Percentiles rank a stretch among this genome's conserved stretches.
Conservation (phyloP, 2,329 filamentous ascomycete species). For the Tolypocladium amazonense region DNA sequence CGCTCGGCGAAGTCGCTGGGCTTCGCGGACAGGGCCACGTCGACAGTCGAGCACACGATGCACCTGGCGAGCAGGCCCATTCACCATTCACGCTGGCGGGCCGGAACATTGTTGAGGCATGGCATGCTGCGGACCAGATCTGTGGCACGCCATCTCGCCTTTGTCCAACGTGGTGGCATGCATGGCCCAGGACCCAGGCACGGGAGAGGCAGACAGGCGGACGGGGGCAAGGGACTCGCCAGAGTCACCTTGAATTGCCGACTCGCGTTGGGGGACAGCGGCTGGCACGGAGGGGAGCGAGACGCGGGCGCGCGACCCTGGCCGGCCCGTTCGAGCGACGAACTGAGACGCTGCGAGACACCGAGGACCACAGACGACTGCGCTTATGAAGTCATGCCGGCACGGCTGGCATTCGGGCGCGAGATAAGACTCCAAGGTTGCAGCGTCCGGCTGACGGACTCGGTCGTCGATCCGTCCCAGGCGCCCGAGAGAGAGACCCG, state of each 20-base stretch:
- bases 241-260: conserved; percentile 4
- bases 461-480: too few species aligned
- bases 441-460: too few species aligned
- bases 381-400: background rate
- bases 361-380: conserved; percentile 5
- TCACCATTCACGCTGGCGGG: conserved; percentile 3
- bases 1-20: conserved; percentile 1
- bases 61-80: background rate
- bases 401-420: background rate
- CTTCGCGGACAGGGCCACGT: conserved; percentile 1
- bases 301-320: conserved; percentile 1
- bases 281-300: conserved; percentile 6
- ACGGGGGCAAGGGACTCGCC: background rate
- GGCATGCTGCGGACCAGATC: conserved; percentile 23
- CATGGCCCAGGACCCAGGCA: conserved; percentile 1
- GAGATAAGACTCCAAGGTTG: background rate
- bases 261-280: background rate
- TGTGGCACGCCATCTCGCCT: conserved; percentile 29
- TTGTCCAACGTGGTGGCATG: conserved; percentile 14
- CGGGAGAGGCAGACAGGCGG: background rate
- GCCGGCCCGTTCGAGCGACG: conserved; percentile 8
- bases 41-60: background rate
- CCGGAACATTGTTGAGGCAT: conserved; percentile 23
- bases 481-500: background rate
- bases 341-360: conserved; percentile 14